phyloP scores from a whole-genome alignment of 768 basidiomycete genomes.

The Nidularia sp. region DNA sequence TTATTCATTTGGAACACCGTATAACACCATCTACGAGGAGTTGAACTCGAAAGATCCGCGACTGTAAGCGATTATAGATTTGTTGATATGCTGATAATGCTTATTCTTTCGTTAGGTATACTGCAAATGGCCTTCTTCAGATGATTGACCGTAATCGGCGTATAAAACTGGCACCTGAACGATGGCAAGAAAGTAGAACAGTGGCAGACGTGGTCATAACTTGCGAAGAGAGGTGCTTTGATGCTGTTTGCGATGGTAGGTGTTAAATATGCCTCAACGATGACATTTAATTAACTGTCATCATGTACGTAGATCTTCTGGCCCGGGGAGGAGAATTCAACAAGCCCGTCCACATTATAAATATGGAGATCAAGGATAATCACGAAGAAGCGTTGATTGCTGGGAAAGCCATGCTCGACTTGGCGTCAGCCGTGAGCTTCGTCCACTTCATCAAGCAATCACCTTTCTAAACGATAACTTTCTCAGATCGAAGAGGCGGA shows the following conservation, averaged over 20 bases:
- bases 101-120: constrained; percentile 55
- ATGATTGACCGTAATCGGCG: constrained; percentile 96
- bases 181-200: constrained; percentile 90
- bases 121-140: constrained; percentile 86
- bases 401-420: constrained; percentile 89
- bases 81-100: background rate
- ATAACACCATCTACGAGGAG: constrained; percentile 93
- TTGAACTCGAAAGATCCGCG: constrained; percentile 77
- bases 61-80: constrained; percentile 50
- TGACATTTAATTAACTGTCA: too few species aligned
- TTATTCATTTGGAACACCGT: constrained; percentile 94
- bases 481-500: constrained; percentile 76
- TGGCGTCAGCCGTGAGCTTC: constrained; percentile 78
- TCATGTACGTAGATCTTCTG: constrained; percentile 61
- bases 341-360: constrained; percentile 92
- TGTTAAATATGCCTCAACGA: background rate
- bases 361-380: constrained; percentile 98
- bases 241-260: constrained; percentile 96
- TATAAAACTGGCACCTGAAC: constrained; percentile 89
- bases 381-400: constrained; percentile 98
- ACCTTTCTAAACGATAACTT: constrained; percentile 7
- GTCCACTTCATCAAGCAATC: constrained; percentile 1
- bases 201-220: constrained; percentile 98
- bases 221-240: constrained; percentile 98
- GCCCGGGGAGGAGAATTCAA: constrained; percentile 87